A percentile compares a stretch with the other conserved stretches of the same genome.
Evolutionary conservation across 345 rosid genomes (phyloP).

Genomic region (Pistacia integerrima): DNA sequence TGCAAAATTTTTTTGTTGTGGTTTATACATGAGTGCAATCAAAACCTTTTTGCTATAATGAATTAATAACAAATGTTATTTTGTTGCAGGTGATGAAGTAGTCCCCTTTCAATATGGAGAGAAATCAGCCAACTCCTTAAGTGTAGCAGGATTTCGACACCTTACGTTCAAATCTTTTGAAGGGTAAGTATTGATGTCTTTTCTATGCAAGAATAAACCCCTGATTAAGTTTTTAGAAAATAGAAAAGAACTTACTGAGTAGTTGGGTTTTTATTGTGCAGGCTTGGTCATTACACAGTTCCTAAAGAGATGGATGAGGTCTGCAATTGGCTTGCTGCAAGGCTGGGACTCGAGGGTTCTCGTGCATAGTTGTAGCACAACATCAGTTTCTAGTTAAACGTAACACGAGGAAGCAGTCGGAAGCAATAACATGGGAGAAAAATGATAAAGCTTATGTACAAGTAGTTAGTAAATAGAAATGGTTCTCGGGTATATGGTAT

Average conservation of each 20-base stretch:
- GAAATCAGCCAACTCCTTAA: slow-evolving; percentile 66
- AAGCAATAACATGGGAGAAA: slow-evolving; percentile 30
- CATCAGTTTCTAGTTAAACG: slow-evolving; percentile 21
- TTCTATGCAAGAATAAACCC: background rate
- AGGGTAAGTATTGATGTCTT: slow-evolving; percentile 46
- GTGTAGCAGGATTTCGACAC: slow-evolving; percentile 65
- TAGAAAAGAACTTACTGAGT: background rate
- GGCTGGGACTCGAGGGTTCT: slow-evolving; percentile 75
- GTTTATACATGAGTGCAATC: background rate
- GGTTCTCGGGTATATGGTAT: slow-evolving; percentile 37
- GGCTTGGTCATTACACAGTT: slow-evolving; percentile 91
- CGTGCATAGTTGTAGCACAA: slow-evolving; percentile 24
- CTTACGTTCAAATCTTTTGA: slow-evolving; percentile 68
- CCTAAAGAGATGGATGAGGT: slow-evolving; percentile 84
- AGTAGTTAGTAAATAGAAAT: slow-evolving; percentile 25
- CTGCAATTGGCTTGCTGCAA: slow-evolving; percentile 69
- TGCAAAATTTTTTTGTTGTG: background rate
- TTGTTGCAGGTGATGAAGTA: slow-evolving; percentile 69
- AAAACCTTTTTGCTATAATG: background rate
- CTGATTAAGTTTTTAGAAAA: background rate
- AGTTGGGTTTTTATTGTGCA: slow-evolving; percentile 33
- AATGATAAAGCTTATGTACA: slow-evolving; percentile 17
- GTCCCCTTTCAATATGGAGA: slow-evolving; percentile 80
- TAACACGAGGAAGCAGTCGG: slow-evolving; percentile 26
- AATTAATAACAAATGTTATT: background rate